Base-by-base conservation (phyloP, 2,329 filamentous ascomycete genomes). In the Aaosphaeria pasadenensis region DNA sequence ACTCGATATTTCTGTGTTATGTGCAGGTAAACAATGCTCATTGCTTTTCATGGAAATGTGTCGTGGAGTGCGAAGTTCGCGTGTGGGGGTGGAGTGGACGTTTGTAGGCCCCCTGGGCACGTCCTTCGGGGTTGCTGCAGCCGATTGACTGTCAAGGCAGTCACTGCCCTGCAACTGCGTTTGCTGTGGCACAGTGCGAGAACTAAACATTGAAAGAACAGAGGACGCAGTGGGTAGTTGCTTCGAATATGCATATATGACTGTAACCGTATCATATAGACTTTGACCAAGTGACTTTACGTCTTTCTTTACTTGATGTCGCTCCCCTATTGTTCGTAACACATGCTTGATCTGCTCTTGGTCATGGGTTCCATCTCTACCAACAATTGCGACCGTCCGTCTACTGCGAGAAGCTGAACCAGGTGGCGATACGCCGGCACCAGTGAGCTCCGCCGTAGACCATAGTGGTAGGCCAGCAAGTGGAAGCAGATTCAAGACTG, bases 201-300 rank as follows among this genome's bases (percentile, higher is more conserved):
- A 24, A 24, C 17, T 24, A 24, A 24, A n/a, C 7, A 36, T 36
- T 36, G 7, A n/a, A 9, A 36, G 33, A 36, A 65, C 43, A 39
- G 55, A 55, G 6, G 49, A 17, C 29, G 66, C 47, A 44, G 38
- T 62, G 28, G 66, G 60, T 38, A 69, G 57, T 17, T 62, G 59
- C 44, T 61, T 66, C 11, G 63, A 67, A 49, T 62, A 69, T 4
- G 60, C 63, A 48, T 59, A 64, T 44, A 70, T 67, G 47, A 69
- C 48, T n/a, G 61, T 53, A 11, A 61, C 52, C 38, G 63, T 70
- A 52, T 71, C 68, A 53, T 79, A 81, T 1, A 83, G 62, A 50
- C 77, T 79, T 55, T 86, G 84, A 2, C 80, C 79, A 48, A 86
- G 82, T 2, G 83, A 85, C 57, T 82, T 82, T 1, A 76, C 75